phyloP scores from a whole-genome alignment of 1,284 basidiomycete species.

The Cutaneotrichosporon sp. region DNA sequence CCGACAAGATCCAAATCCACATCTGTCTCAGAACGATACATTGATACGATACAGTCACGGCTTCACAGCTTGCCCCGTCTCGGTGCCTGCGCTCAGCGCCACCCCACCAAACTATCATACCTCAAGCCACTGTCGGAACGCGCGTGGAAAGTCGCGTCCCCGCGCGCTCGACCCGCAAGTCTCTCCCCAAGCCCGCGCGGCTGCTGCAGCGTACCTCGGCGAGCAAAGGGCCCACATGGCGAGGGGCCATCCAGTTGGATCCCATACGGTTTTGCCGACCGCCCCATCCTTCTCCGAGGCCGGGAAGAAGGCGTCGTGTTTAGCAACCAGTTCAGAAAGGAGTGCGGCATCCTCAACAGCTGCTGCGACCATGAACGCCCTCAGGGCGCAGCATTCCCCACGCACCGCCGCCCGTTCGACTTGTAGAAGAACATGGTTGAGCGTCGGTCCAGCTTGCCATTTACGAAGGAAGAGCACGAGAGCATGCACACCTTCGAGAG shows the following conservation, averaged over 20 bases:
- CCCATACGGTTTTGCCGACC: background rate
- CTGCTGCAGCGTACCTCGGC: background rate
- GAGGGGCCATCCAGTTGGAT: background rate
- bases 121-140: background rate
- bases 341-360: background rate
- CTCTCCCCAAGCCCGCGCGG: background rate
- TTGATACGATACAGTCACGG: background rate
- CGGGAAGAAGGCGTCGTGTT: constrained; percentile 7
- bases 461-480: constrained; percentile 8
- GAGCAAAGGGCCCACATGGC: background rate
- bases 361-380: constrained; percentile 3
- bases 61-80: background rate
- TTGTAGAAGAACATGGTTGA: background rate
- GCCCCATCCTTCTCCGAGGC: background rate
- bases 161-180: background rate
- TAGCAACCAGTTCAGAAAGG: background rate
- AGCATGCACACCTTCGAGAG: background rate
- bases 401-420: background rate
- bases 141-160: background rate
- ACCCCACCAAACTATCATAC: background rate
- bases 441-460: background rate
- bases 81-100: background rate
- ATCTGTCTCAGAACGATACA: background rate
- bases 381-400: background rate
- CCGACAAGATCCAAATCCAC: too few relatives aligned